Base-by-base conservation (phyloP, 805 yeast species). In the Saccharomycopsis selenospora region DNA sequence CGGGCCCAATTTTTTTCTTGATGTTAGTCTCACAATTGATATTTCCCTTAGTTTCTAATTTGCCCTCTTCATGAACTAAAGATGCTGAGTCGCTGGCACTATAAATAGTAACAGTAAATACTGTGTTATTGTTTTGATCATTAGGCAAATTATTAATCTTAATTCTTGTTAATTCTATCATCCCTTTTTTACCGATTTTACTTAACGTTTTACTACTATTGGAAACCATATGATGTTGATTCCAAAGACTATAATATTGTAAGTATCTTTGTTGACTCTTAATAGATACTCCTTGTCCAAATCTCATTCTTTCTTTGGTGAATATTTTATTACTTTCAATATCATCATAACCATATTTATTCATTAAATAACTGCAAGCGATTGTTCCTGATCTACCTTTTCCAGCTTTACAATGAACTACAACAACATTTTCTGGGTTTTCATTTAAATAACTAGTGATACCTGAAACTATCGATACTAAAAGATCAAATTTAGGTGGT, bases 361-460 rank as follows among this genome's bases (percentile, higher is more conserved):
- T 70, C 76, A 89, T 81, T 53, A 90, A 62, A 58, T 79, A 84
- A 0, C 89, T 86, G 51, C 85, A 77, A 4, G 76, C 75, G 1
- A 87, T 64, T 1, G 89, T 73, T 0, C 98, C 97, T 0, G 95
- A 82, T 24, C 98, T 68, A 0, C 98, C 98, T 63, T 88, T 89
- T 0, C 98, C 98, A 55, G 86, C 85, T 58, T 84, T 80, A 61
- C 98, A 91, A 61, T 91, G 97, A 5, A 91, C 62, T 0, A 85
- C 71, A 0, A 85, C 89, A 2, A 83, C 79, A 48, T 74, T 71
- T 0, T 63, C 50, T 0, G 65, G 56, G 18, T 61, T 55, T 13
- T 40, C 36, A 1, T 53, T 41, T 23, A 84, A 57, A 53, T 64
- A 82, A 0, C 52, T 54, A 38, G 70, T 63, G 5, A 89, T 73